These are phyloP conservation scores for Reticulascus tulasneorum DNA, from an alignment of 2,329 filamentous ascomycete genomes.

Conservation along the genomic window DNA sequence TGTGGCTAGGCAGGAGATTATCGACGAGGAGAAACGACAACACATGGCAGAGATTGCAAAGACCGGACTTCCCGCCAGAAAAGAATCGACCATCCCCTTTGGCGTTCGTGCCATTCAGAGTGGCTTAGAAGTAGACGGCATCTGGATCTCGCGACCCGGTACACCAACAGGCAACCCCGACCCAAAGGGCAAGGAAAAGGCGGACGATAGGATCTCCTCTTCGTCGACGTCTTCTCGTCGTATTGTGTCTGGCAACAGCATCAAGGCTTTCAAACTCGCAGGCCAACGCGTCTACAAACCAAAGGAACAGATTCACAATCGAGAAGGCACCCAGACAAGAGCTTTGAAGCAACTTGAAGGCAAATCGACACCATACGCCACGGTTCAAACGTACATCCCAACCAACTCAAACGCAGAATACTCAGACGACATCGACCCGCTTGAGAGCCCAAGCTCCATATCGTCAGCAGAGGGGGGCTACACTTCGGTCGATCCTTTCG, in stretches of 20 bases:
- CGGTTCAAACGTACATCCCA: slow-evolving; percentile 5
- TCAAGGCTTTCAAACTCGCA: too few relatives aligned
- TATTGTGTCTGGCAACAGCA: too few relatives aligned
- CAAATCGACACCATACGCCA: not conserved
- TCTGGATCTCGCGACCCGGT: slow-evolving; percentile 63
- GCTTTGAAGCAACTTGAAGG: slow-evolving; percentile 10
- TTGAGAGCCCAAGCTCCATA: too few relatives aligned
- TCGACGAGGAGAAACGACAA: slow-evolving; percentile 62
- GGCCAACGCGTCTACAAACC: too few relatives aligned
- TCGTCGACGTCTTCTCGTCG: slow-evolving; percentile 8
- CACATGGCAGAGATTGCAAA: slow-evolving; percentile 50
- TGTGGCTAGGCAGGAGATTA: slow-evolving; percentile 54
- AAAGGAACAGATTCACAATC: too few relatives aligned
- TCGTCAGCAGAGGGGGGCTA: too few relatives aligned
- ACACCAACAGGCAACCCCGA: slow-evolving; percentile 26
- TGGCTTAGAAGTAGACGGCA: slow-evolving; percentile 79
- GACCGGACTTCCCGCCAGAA: slow-evolving; percentile 42
- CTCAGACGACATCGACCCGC: too few relatives aligned
- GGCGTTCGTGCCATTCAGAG: slow-evolving; percentile 81
- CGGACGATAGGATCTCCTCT: slow-evolving; percentile 6
- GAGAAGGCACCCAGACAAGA: slow-evolving; percentile 4
- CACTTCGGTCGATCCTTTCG: too few relatives aligned
- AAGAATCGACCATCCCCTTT: slow-evolving; percentile 62
- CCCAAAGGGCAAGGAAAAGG: slow-evolving; percentile 11
- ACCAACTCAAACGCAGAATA: too few relatives aligned